Percentiles rank a stretch among this genome's conserved stretches.
Evolutionary conservation across 2,329 filamentous ascomycete genomes (phyloP).

Genomic region (Fusarium anthophilum): DNA sequence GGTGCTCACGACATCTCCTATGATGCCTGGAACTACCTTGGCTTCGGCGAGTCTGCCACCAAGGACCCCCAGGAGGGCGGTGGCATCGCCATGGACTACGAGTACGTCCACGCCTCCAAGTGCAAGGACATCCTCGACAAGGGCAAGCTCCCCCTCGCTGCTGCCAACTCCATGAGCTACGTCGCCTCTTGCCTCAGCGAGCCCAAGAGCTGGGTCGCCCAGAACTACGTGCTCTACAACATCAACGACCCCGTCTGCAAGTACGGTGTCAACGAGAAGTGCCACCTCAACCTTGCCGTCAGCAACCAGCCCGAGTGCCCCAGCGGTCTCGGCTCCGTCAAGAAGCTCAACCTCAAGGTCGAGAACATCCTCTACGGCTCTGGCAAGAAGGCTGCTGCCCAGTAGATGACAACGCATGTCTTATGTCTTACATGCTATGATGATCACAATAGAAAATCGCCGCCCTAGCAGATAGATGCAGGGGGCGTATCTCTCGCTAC

Average conservation of each 20-base stretch:
- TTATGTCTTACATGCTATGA: slow-evolving; percentile 27
- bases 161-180: slow-evolving; percentile 67
- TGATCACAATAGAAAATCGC: slow-evolving; percentile 38
- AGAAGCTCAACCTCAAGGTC: slow-evolving; percentile 49
- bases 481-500: slow-evolving; percentile 33
- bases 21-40: slow-evolving; percentile 69
- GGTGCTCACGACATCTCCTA: slow-evolving; percentile 69
- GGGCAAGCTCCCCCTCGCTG: slow-evolving; percentile 63
- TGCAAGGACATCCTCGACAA: slow-evolving; percentile 61
- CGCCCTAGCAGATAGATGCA: slow-evolving; percentile 26
- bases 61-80: slow-evolving; percentile 59
- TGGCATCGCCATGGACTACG: slow-evolving; percentile 60
- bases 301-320: slow-evolving; percentile 64
- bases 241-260: slow-evolving; percentile 61
- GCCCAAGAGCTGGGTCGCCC: slow-evolving; percentile 59
- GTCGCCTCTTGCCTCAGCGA: slow-evolving; percentile 57
- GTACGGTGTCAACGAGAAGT: slow-evolving; percentile 61
- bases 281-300: slow-evolving; percentile 56
- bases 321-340: slow-evolving; percentile 51
- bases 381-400: slow-evolving; percentile 49
- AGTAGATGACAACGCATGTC: slow-evolving; percentile 7
- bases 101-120: slow-evolving; percentile 57
- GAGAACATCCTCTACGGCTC: slow-evolving; percentile 63
- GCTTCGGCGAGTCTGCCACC: slow-evolving; percentile 59
- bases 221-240: slow-evolving; percentile 64